phyloP scores from a whole-genome alignment of 1,139 yeast genomes.

The Torulaspora pretoriensis region DNA sequence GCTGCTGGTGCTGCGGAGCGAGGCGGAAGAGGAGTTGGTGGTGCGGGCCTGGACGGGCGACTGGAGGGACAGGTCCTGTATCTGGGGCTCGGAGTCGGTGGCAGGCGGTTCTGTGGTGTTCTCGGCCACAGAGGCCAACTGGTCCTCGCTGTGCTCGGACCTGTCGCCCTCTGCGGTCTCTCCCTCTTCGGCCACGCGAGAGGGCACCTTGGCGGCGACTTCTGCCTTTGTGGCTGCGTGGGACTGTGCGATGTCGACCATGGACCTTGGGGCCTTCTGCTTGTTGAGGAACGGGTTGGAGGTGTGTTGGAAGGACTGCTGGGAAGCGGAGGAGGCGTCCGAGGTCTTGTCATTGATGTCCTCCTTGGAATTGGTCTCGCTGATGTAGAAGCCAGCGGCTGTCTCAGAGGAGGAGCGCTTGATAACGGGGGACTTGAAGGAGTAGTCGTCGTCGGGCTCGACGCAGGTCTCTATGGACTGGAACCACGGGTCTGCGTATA shows the following conservation, averaged over 20 bases:
- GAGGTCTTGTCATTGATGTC: conserved; percentile 11
- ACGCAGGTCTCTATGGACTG: conserved; percentile 54
- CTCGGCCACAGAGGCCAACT: neutral
- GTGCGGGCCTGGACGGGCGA: neutral
- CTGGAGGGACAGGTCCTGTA: conserved; percentile 6
- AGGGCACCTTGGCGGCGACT: conserved; percentile 11
- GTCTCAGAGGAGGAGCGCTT: conserved; percentile 21
- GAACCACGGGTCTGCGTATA: conserved; percentile 67
- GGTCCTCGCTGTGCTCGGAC: neutral
- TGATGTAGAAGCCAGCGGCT: conserved; percentile 9
- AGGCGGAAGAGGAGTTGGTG: conserved; percentile 8
- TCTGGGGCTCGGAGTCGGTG: neutral
- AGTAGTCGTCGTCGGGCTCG: conserved; percentile 22
- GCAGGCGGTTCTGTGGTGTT: neutral
- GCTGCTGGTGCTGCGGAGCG: conserved; percentile 9
- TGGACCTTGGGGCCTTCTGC: conserved; percentile 19
- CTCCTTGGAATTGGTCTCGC: conserved; percentile 7
- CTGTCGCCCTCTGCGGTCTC: conserved; percentile 9
- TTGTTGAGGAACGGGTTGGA: conserved; percentile 22
- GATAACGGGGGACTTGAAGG: conserved; percentile 26
- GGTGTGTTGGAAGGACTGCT: conserved; percentile 11
- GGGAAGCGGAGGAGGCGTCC: conserved; percentile 1
- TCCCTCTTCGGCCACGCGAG: conserved; percentile 9
- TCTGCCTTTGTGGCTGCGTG: conserved; percentile 11
- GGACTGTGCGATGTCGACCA: conserved; percentile 27